Evolutionary conservation across 176 grass and related monocot species (phyloP), one percentile per base, ranked within the genome.

Genomic region (Poa annua): DNA sequence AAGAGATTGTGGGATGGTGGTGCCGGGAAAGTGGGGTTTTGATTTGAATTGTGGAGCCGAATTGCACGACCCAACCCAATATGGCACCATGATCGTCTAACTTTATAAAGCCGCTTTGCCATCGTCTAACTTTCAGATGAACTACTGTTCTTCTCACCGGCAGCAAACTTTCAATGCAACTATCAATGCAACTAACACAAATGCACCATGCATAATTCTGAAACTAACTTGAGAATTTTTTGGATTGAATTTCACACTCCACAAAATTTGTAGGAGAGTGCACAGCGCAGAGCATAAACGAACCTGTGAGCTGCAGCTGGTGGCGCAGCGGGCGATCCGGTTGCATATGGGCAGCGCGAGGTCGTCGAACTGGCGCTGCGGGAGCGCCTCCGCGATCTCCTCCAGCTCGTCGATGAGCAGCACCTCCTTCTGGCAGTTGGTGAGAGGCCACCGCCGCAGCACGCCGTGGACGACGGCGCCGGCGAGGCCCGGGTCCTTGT

Each of bases 371-470:
- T 79, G 88, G 3, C 11, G 6, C 13, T 47, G 78, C 7, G 74
- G 68, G 25, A 93, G 76, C 32, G 52, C n/a, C 36, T 87, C 87
- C 11, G 86, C 9, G n/a, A 98, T 74, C 77, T 91, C 90, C 86
- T 95, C 90, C 21, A 98, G 85, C 91, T 98, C 96, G 12, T 85
- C 90, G 55, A 98, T 93, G 54, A 98, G 85, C 42, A 98, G 66
- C 84, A 95, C 80, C 86, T 95, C 93, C 91, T 98, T 95, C 81
- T 95, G 90, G 86, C 85, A 90, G 75, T 89, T 93, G 81, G 92
- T 95, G 0, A 72, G 80, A 1, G 96, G 96, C 96, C 96, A 98
- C 35, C 51, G 82, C 11, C 91, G 73, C 12, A 98, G 77, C 56
- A 98, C 60, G 1, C 78, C 85, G 61, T 12, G 22, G 48, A 88